Percentiles rank a stretch among this genome's conserved stretches.
phyloP scores from a whole-genome alignment of 768 basidiomycete genomes.

The Tremella mesenterica region DNA sequence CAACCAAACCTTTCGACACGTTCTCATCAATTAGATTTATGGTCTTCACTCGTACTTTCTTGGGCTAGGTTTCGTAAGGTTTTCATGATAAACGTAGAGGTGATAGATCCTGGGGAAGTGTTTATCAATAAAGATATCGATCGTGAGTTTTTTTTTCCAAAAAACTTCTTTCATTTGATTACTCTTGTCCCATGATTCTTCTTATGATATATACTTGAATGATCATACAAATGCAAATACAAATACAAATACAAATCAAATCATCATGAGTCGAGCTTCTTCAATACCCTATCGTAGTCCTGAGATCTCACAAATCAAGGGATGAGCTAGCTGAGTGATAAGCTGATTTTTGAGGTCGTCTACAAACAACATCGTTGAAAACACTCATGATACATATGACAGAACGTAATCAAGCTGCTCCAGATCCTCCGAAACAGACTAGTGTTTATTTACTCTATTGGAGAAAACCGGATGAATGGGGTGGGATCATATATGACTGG shows the following conservation, averaged over 20 bases:
- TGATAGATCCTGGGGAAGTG: constrained; percentile 27
- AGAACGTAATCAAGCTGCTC: constrained; percentile 29
- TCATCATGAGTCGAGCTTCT: too few relatives aligned
- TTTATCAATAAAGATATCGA: constrained; percentile 41
- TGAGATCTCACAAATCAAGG: too few relatives aligned
- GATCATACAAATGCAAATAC: too few relatives aligned
- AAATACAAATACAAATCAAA: too few relatives aligned
- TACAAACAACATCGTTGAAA: constrained; percentile 19
- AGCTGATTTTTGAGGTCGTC: too few relatives aligned
- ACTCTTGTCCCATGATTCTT: too few relatives aligned
- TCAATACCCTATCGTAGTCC: too few relatives aligned
- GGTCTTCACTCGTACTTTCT: constrained; percentile 43
- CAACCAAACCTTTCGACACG: constrained; percentile 46
- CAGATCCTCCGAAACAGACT: constrained; percentile 40
- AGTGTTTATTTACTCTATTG: constrained; percentile 44
- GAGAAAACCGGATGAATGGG: constrained; percentile 48
- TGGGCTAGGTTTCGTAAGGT: constrained; percentile 39
- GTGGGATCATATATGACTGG: constrained; percentile 46
- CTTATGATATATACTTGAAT: too few relatives aligned
- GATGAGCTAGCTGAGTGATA: too few relatives aligned
- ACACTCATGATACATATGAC: constrained; percentile 30
- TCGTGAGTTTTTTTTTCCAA: constrained; percentile 23
- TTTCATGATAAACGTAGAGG: constrained; percentile 36
- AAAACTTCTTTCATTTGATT: background rate
- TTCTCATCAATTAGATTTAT: constrained; percentile 43